Evolutionary conservation across 2,329 filamentous ascomycete species (phyloP).

Genomic region (Coniochaeta prunicola): DNA sequence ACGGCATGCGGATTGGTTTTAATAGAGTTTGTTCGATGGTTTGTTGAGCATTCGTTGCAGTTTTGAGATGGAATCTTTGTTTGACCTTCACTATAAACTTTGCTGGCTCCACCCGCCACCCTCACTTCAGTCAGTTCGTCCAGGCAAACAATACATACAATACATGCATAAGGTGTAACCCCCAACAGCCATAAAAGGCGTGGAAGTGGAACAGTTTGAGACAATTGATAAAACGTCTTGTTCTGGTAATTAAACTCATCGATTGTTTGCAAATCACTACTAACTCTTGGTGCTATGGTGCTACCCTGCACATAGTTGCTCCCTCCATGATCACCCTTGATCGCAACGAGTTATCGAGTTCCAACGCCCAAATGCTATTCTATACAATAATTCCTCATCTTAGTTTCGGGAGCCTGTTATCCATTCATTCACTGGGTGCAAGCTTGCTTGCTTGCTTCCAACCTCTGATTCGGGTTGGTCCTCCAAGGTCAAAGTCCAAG

Average conservation of each 20-base stretch:
- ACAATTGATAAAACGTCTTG: too few relatives aligned
- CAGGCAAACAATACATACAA: too few relatives aligned
- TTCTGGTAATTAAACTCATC: too few relatives aligned
- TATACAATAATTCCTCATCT: background rate
- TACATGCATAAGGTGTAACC: too few relatives aligned
- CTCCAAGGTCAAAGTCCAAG: background rate
- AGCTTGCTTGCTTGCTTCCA: background rate
- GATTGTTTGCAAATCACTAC: too few relatives aligned
- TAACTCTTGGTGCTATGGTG: background rate
- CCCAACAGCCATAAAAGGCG: background rate
- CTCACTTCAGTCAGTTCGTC: background rate
- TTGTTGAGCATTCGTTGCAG: background rate
- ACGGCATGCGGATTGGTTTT: too few relatives aligned
- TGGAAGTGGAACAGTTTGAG: too few relatives aligned
- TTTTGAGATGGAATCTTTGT: background rate
- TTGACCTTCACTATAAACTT: background rate
- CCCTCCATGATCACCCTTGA: background rate
- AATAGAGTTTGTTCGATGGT: background rate
- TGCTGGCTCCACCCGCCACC: background rate
- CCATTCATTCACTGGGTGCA: background rate
- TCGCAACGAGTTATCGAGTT: background rate
- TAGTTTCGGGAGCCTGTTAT: background rate
- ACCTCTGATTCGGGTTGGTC: background rate
- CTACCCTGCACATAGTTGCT: background rate
- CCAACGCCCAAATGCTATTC: background rate